Percentiles rank a stretch among this genome's conserved stretches.
These are phyloP conservation scores for Entomortierella lignicola DNA, from an alignment of 192 early-diverging fungal genomes.

Conservation along the genomic window DNA sequence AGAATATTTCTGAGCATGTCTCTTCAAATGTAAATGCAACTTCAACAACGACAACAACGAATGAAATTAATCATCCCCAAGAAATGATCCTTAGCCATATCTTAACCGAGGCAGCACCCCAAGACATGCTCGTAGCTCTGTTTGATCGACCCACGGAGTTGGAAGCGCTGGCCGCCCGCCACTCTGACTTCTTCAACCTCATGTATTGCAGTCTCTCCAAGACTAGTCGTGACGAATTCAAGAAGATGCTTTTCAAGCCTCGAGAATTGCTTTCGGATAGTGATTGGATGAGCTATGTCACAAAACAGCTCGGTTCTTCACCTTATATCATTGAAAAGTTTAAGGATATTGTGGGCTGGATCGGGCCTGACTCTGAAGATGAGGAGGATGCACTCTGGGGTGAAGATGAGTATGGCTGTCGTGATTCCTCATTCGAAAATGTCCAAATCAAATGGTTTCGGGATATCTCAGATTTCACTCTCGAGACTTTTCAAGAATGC, in stretches of 20 bases:
- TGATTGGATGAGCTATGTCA: constrained; percentile 35
- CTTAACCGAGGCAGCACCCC: constrained; percentile 8
- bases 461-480: constrained; percentile 24
- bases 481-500: constrained; percentile 23
- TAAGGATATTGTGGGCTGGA: constrained; percentile 48
- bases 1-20: neutral
- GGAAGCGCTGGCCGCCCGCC: constrained; percentile 39
- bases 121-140: constrained; percentile 44
- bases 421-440: constrained; percentile 38
- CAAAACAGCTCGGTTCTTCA: neutral
- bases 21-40: neutral
- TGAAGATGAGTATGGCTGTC: constrained; percentile 39
- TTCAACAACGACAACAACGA: neutral
- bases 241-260: constrained; percentile 19
- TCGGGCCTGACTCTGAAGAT: constrained; percentile 17
- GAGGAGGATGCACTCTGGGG: constrained; percentile 7
- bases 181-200: constrained; percentile 41
- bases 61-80: constrained; percentile 9
- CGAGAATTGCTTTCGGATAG: constrained; percentile 15
- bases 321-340: constrained; percentile 44
- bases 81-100: constrained; percentile 27
- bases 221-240: neutral
- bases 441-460: constrained; percentile 52
- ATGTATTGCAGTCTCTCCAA: constrained; percentile 26
- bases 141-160: constrained; percentile 35